Evolutionary conservation across 768 basidiomycete genomes (phyloP).

Genomic region (Rubroboletus satanas): DNA sequence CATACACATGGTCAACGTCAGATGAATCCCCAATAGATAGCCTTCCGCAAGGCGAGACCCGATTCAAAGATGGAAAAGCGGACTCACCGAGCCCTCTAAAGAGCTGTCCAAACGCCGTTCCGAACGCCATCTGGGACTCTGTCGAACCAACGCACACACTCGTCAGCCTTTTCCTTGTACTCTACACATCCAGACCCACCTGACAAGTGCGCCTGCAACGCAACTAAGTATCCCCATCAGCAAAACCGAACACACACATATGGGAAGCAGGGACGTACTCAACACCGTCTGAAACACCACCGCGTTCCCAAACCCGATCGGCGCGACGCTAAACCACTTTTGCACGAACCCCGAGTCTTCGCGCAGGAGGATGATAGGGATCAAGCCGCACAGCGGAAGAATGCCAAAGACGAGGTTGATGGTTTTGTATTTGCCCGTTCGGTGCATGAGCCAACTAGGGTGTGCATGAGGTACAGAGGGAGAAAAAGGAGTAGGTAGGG

Average conservation of each 20-base stretch:
- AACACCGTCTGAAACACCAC: slow-evolving; percentile 18
- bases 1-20: not conserved
- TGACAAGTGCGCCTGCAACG: slow-evolving; percentile 5
- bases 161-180: not conserved
- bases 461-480: not conserved
- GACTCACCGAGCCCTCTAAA: slow-evolving; percentile 21
- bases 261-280: not conserved
- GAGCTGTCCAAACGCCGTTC: slow-evolving; percentile 23
- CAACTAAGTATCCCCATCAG: not conserved
- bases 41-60: too few relatives aligned
- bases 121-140: slow-evolving; percentile 22
- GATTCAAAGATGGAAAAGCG: too few relatives aligned
- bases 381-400: slow-evolving; percentile 43
- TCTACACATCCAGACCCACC: not conserved
- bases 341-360: slow-evolving; percentile 23
- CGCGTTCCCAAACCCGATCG: slow-evolving; percentile 17
- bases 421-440: slow-evolving; percentile 47
- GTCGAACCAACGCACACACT: not conserved
- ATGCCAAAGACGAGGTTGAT: slow-evolving; percentile 48
- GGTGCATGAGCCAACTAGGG: slow-evolving; percentile 44
- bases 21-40: not conserved
- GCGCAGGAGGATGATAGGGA: slow-evolving; percentile 32
- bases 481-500: too few relatives aligned
- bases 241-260: not conserved
- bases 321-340: slow-evolving; percentile 19